Base-by-base conservation (phyloP, 1,284 basidiomycete species). In the Pholiota adiposa region DNA sequence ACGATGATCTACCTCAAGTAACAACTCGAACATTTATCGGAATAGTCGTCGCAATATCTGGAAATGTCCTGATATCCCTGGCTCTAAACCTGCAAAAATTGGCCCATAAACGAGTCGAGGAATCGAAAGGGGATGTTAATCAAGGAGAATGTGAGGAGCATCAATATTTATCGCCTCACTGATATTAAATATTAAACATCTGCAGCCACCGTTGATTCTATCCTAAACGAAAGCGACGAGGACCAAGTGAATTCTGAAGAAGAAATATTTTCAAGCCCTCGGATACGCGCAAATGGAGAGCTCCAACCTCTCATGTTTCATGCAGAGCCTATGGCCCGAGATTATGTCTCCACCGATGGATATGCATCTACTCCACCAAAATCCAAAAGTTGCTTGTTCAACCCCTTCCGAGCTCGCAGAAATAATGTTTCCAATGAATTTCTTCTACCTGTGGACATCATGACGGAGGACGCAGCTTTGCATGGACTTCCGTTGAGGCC, bases 51-150 rank as follows among this genome's bases (percentile, higher is more conserved):
- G 91, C 95, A 3, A 84, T 97, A 54, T 81, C 83, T 1, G 96
- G 95, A 49, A 97, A 97, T 71, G 74, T 96, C 4, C 84, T 97
- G 63, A 96, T 98, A 65, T 93, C 91, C 11, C 81, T 97, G 1
- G 96, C 95, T 2, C 82, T 98, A 69, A 96, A 95, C 71, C 79
- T 93, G 41, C 96, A 97, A 76, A 97, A 97, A 73, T 85, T 97
- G 5, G 94, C 94, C 0, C 96, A 98, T 76, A 83, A 84, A 67
- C 83, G 90, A 34, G 79, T 94, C 23, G 87, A 88, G 65, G 72
- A 69, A 38, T 72, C 74, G 51, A 73, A 68, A 60, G 52, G 60
- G 52, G 59, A 33, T 60, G 54, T 31, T 34, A 59, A 44, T 27
- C 43, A 52, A 46, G 63, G 57, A 61, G 53, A 46, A 59, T 34